These are phyloP conservation scores for Cystobasidiaceae sp. DNA, from an alignment of 1,284 basidiomycete species.

Conservation along the genomic window DNA sequence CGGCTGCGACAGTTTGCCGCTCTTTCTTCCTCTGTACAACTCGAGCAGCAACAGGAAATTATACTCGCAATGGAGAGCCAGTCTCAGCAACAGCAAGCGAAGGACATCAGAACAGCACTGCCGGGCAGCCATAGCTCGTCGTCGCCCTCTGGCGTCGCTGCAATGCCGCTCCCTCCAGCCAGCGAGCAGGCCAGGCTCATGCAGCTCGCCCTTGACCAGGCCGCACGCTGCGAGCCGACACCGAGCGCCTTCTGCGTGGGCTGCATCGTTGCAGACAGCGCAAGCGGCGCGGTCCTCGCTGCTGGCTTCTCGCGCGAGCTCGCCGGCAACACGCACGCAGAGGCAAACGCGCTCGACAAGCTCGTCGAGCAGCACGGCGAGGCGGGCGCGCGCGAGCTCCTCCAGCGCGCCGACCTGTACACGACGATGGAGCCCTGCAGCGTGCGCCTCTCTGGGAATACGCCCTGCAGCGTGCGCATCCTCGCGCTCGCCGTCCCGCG, in stretches of 20 bases:
- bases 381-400: slow-evolving; percentile 49
- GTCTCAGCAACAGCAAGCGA: too few relatives aligned
- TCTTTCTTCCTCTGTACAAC: too few relatives aligned
- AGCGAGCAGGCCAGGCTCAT: slow-evolving; percentile 48
- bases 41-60: too few relatives aligned
- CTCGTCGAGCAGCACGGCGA: slow-evolving; percentile 45
- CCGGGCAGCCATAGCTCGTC: too few relatives aligned
- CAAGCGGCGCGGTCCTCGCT: slow-evolving; percentile 54
- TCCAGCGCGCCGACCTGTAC: slow-evolving; percentile 67
- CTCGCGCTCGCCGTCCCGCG: slow-evolving; percentile 64
- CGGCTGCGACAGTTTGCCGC: too few relatives aligned
- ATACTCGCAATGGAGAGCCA: too few relatives aligned
- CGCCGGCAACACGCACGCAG: slow-evolving; percentile 92
- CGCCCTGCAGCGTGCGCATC: slow-evolving; percentile 80
- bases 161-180: neutral
- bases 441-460: slow-evolving; percentile 75
- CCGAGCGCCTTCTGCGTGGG: slow-evolving; percentile 92
- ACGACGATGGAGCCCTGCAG: slow-evolving; percentile 98
- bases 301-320: slow-evolving; percentile 89
- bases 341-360: slow-evolving; percentile 87
- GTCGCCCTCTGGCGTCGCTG: too few relatives aligned
- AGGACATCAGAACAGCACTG: neutral
- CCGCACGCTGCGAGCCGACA: slow-evolving; percentile 63
- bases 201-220: slow-evolving; percentile 64
- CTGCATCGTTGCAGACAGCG: slow-evolving; percentile 59